Conservation (phyloP, 2,329 filamentous ascomycete species). For the Trichoderma pleuroti region DNA sequence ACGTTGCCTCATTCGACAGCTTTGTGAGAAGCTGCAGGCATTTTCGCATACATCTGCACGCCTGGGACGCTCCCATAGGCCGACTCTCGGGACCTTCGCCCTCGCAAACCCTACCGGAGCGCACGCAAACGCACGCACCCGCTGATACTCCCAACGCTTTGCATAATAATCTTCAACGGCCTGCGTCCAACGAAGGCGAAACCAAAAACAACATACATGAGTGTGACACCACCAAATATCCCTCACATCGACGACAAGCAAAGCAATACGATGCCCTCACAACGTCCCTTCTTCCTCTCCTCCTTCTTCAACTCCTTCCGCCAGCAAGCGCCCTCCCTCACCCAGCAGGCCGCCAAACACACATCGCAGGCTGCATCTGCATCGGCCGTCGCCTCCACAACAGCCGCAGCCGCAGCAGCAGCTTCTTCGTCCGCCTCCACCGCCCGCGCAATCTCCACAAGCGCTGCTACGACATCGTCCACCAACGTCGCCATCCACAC, state of each 20-base stretch:
- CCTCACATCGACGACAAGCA: not conserved
- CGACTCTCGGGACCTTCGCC: not conserved
- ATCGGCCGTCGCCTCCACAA: slow-evolving; percentile 28
- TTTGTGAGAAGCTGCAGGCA: not conserved
- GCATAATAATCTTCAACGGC: not conserved
- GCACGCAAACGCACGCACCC: not conserved
- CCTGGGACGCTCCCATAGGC: not conserved
- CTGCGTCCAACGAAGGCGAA: not conserved
- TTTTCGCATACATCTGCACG: slow-evolving; percentile 8
- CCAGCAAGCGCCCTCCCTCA: slow-evolving; percentile 40
- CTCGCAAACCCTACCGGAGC: not conserved
- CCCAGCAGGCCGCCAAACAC: slow-evolving; percentile 37
- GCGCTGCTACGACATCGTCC: slow-evolving; percentile 24
- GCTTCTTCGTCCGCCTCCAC: slow-evolving; percentile 25
- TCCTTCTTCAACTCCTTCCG: slow-evolving; percentile 56
- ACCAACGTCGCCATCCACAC: slow-evolving; percentile 31
- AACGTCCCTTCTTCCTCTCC: slow-evolving; percentile 55
- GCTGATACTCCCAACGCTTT: not conserved
- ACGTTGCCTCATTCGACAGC: not conserved
- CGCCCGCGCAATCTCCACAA: slow-evolving; percentile 25
- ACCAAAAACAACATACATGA: not conserved
- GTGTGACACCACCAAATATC: not conserved
- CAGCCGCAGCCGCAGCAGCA: slow-evolving; percentile 28
- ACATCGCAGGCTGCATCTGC: slow-evolving; percentile 28
- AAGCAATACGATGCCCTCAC: slow-evolving; percentile 43